These are phyloP conservation scores for Aspergillus spinulosporus DNA, from an alignment of 2,329 filamentous ascomycete genomes.

Conservation along the genomic window DNA sequence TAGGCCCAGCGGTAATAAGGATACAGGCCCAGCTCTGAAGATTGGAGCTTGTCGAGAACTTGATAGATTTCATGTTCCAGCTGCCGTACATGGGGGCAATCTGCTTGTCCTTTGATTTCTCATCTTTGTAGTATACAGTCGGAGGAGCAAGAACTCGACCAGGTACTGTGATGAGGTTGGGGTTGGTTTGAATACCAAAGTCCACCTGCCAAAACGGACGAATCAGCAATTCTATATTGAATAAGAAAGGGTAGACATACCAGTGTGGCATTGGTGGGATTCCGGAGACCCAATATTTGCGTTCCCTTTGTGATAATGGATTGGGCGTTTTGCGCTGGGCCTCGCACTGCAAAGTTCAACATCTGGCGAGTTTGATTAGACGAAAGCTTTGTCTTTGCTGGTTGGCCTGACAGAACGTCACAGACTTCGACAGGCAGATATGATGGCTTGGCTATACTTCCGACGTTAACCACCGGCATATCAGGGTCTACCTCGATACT, in stretches of 20 bases:
- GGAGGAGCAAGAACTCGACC: slow-evolving; percentile 69
- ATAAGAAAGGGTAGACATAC: slow-evolving; percentile 30
- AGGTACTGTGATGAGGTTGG: slow-evolving; percentile 66
- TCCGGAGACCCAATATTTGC: slow-evolving; percentile 58
- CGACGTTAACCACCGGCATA: slow-evolving; percentile 67
- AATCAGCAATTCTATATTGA: background rate
- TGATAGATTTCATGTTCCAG: slow-evolving; percentile 67
- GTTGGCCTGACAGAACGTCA: slow-evolving; percentile 64
- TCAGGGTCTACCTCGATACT: slow-evolving; percentile 39
- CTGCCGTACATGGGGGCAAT: slow-evolving; percentile 49
- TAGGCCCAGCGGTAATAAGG: slow-evolving; percentile 19
- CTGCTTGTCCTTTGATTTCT: slow-evolving; percentile 19
- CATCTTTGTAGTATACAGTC: slow-evolving; percentile 56
- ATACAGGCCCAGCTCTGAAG: slow-evolving; percentile 34
- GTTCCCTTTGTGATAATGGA: slow-evolving; percentile 63
- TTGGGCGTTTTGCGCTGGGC: slow-evolving; percentile 64
- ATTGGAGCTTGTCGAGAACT: slow-evolving; percentile 55
- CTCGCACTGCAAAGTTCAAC: slow-evolving; percentile 70
- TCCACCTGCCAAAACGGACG: slow-evolving; percentile 34
- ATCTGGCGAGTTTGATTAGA: slow-evolving; percentile 65
- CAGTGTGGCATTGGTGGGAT: slow-evolving; percentile 45
- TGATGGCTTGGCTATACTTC: slow-evolving; percentile 55
- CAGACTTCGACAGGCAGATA: slow-evolving; percentile 70
- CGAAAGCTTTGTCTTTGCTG: slow-evolving; percentile 60
- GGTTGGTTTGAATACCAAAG: slow-evolving; percentile 60